phyloP scores from a whole-genome alignment of 371 early-diverging fungal genomes.

The Rhizomucor pusillus region DNA sequence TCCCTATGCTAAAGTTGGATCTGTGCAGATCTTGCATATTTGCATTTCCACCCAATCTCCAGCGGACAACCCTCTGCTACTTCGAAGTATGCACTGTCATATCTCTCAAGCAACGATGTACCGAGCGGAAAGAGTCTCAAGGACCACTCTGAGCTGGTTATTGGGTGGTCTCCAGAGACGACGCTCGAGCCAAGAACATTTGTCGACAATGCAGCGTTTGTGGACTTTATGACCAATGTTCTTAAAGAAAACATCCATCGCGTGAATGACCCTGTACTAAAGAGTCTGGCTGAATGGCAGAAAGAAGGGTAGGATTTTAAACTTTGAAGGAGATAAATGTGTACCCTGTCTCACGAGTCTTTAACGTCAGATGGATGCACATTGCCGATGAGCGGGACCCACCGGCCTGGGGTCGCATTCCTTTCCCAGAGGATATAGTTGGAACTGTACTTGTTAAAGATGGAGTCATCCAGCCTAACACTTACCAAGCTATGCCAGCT shows the following conservation, averaged over 20 bases:
- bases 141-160: constrained; percentile 28
- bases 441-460: constrained; percentile 64
- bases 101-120: constrained; percentile 11
- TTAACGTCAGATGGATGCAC: constrained; percentile 44
- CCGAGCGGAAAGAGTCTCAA: constrained; percentile 4
- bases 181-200: constrained; percentile 33
- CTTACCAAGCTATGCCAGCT: constrained; percentile 78
- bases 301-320: constrained; percentile 43
- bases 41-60: constrained; percentile 11
- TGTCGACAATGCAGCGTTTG: constrained; percentile 40
- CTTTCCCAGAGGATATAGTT: constrained; percentile 79
- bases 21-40: constrained; percentile 2
- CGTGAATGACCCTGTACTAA: constrained; percentile 36
- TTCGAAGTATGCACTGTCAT: constrained; percentile 17
- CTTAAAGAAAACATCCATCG: constrained; percentile 37
- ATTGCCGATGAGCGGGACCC: constrained; percentile 62
- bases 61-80: constrained; percentile 1
- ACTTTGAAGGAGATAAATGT: neutral
- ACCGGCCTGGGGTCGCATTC: constrained; percentile 71
- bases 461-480: constrained; percentile 48
- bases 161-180: constrained; percentile 37
- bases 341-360: neutral
- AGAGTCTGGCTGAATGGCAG: constrained; percentile 53
- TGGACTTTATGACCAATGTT: constrained; percentile 35
- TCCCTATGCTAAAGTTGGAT: no score